Percentiles rank a stretch among this genome's conserved stretches.
phyloP scores from a whole-genome alignment of 2,329 filamentous ascomycete species.

The Xylaria multiplex region DNA sequence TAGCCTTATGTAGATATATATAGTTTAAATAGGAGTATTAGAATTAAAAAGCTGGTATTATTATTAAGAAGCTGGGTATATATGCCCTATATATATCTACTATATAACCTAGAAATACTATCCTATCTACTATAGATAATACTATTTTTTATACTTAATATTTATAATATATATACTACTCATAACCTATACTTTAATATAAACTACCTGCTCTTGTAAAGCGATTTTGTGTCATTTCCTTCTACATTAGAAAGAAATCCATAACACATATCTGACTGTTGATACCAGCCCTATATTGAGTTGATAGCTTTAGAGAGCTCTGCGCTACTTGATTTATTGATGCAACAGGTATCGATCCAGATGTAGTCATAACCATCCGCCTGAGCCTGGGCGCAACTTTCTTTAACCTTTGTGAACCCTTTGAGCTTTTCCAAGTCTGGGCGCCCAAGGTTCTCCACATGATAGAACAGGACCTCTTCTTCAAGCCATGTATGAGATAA shows the following conservation, averaged over 20 bases:
- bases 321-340: conserved; percentile 25
- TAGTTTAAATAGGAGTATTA: too few species aligned
- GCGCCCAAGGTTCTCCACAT: conserved; percentile 10
- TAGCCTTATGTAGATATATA: too few species aligned
- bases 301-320: conserved; percentile 2
- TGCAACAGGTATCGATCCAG: conserved; percentile 33
- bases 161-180: too few species aligned
- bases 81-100: too few species aligned
- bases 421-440: conserved; percentile 14
- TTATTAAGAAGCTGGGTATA: too few species aligned
- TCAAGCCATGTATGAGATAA: conserved; percentile 30
- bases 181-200: too few species aligned
- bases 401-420: conserved; percentile 9
- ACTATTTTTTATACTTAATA: too few species aligned
- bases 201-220: conserved; percentile 22
- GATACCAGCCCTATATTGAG: conserved; percentile 27
- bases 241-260: conserved; percentile 19
- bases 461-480: conserved; percentile 22
- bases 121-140: too few species aligned
- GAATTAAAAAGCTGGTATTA: too few species aligned
- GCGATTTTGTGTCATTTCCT: background rate
- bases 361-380: conserved; percentile 15
- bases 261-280: conserved; percentile 22
- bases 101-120: too few species aligned
- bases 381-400: conserved; percentile 3